Evolutionary conservation across 768 basidiomycete species (phyloP).

Genomic region (Rhodotorula babjevae): DNA sequence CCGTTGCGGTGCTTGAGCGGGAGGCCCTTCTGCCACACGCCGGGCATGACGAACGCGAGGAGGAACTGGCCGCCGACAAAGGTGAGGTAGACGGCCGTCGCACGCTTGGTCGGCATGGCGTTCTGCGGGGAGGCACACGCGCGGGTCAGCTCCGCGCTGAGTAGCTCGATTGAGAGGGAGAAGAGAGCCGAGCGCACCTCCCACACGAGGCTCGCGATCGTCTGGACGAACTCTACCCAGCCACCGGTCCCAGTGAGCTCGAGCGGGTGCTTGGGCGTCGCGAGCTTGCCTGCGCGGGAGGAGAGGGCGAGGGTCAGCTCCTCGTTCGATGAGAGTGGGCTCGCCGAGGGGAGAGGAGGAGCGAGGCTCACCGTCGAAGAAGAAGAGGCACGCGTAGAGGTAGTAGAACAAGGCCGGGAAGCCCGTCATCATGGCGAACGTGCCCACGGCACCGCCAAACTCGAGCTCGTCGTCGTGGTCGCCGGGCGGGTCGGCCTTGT

Average conservation of each 20-base stretch:
- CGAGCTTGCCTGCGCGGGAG: slow-evolving; percentile 29
- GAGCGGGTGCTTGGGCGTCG: slow-evolving; percentile 3
- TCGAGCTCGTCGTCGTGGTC: slow-evolving; percentile 46
- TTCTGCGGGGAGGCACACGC: slow-evolving; percentile 55
- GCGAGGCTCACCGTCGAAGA: slow-evolving; percentile 77
- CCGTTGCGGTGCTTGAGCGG: slow-evolving; percentile 92
- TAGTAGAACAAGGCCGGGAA: slow-evolving; percentile 98
- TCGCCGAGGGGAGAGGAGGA: slow-evolving; percentile 38
- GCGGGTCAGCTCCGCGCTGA: neutral
- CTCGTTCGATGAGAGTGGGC: neutral
- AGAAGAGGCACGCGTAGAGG: slow-evolving; percentile 94
- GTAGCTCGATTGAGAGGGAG: neutral
- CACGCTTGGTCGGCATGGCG: slow-evolving; percentile 80
- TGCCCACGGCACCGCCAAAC: slow-evolving; percentile 91
- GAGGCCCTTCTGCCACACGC: slow-evolving; percentile 87
- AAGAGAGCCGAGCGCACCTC: slow-evolving; percentile 3
- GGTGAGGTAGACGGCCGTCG: slow-evolving; percentile 83
- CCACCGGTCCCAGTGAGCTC: slow-evolving; percentile 18
- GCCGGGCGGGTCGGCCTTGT: neutral
- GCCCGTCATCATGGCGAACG: slow-evolving; percentile 83
- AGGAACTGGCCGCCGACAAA: slow-evolving; percentile 83
- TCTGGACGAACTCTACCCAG: slow-evolving; percentile 21
- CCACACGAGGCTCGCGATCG: slow-evolving; percentile 26
- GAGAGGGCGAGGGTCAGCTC: neutral
- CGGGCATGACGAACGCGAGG: slow-evolving; percentile 84